Conservation (phyloP, 768 basidiomycete genomes). For the Russula lepida region DNA sequence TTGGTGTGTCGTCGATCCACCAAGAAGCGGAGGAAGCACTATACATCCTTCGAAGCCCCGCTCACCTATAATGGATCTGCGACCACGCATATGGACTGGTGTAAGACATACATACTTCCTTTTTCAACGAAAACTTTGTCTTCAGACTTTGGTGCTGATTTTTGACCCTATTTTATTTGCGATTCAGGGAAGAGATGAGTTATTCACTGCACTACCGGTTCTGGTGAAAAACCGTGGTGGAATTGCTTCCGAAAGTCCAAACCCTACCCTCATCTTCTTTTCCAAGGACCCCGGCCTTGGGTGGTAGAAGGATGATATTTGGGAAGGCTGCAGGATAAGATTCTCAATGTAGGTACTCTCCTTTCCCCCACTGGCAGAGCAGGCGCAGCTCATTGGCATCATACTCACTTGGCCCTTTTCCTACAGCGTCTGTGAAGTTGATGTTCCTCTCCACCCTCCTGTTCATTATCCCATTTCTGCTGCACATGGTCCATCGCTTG, state of each 20-base stretch:
- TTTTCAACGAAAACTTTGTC: not conserved
- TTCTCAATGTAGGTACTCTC: constrained; percentile 16
- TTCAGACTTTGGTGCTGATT: not conserved
- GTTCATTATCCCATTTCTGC: no score
- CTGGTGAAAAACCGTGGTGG: constrained; percentile 4
- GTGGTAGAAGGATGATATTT: constrained; percentile 11
- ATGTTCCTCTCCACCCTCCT: not conserved
- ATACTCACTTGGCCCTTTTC: not conserved
- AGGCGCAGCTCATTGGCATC: not conserved
- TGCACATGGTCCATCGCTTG: not conserved
- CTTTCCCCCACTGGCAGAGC: not conserved
- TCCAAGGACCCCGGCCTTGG: constrained; percentile 7
- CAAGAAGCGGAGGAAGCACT: not conserved
- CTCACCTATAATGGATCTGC: not conserved
- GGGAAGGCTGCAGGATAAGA: constrained; percentile 8
- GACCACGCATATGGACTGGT: constrained; percentile 15
- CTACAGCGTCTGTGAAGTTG: constrained; percentile 4
- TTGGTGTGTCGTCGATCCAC: constrained; percentile 7
- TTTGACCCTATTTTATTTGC: not conserved
- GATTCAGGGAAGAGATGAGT: constrained; percentile 6
- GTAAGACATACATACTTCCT: not conserved
- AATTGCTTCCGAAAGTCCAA: not conserved
- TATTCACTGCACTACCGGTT: constrained; percentile 8
- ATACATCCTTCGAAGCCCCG: not conserved
- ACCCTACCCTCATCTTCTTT: constrained; percentile 8